Conservation (phyloP, 768 basidiomycete species). For the Tephrocybe sp. region DNA sequence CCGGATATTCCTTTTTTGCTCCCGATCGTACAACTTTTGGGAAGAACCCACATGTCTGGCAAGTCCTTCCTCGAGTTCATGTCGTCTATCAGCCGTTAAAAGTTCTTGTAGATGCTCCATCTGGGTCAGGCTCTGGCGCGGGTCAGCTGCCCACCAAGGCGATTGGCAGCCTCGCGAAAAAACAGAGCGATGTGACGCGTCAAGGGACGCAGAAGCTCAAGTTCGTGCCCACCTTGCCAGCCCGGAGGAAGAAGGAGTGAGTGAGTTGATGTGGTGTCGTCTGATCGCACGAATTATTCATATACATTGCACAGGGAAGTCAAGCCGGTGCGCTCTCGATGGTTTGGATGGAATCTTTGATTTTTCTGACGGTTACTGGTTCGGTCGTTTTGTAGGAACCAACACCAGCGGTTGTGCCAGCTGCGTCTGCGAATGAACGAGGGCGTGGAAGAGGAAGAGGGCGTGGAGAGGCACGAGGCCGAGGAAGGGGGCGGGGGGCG, state of each 20-base stretch:
- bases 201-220: conserved; percentile 77
- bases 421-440: conserved; percentile 38
- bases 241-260: conserved; percentile 80
- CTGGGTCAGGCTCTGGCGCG: conserved; percentile 30
- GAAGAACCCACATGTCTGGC: conserved; percentile 27
- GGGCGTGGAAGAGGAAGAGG: conserved; percentile 49
- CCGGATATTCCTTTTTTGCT: conserved; percentile 7
- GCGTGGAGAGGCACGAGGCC: conserved; percentile 46
- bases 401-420: conserved; percentile 27
- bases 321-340: conserved; percentile 50
- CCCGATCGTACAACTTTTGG: conserved; percentile 1
- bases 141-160: conserved; percentile 50
- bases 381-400: conserved; percentile 57
- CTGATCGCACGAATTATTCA: conserved; percentile 5
- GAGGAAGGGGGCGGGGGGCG: conserved; percentile 54
- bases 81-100: background rate
- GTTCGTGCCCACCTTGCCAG: conserved; percentile 75
- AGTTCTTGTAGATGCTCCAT: conserved; percentile 28
- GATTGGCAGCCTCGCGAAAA: conserved; percentile 76
- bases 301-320: conserved; percentile 49
- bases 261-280: conserved; percentile 29
- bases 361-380: too few relatives aligned
- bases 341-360: background rate
- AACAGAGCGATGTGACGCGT: conserved; percentile 67
- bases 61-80: conserved; percentile 7